Base-by-base conservation (phyloP, 2,329 filamentous ascomycete genomes). In the Xylariomycetidae sp. region DNA sequence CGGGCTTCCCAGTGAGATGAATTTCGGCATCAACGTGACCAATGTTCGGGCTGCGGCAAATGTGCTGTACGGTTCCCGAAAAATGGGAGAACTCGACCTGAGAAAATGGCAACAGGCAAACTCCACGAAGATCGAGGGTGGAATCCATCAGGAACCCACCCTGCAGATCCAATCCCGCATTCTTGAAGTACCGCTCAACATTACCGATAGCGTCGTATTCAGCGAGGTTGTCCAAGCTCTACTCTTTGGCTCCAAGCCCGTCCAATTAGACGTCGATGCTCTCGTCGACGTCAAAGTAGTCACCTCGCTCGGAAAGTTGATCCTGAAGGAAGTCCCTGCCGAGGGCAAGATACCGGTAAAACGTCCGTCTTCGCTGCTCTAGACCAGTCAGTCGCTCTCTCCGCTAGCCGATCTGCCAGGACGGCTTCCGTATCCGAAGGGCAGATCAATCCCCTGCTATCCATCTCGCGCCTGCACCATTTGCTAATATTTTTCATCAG, bases 311-410 rank as follows among this genome's bases (percentile, higher is more conserved):
- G 92, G 92, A 30, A 69, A 81, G 47, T 75, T 96, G 52, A 73
- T 82, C 34, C 67, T 96, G 50, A 86, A 85, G 59, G 79, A 82
- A 46, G 82, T 98, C 51, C 90, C 90, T 29, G 87, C 78, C 58
- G 73, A 88, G 67, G 89, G 92, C 49, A 76, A 81, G 53, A 80
- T 98, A 54, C 85, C 85, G 62, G 77, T 96, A 67, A 93, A 94
- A 76, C 85, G 88, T 95, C 82, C 79, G 89, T 86, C 70, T 62
- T 70, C 49, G 49, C 38, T 69, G 63, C 67, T 72, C 66, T 61
- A 51, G 58, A 63, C 59, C 52, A 54, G 57, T 58, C 55, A 60
- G 58, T 65, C 53, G 40, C 50, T 45, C 52, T 56, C 31, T 42
- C 35, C 29, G 37, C 37, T 48, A 35, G 34, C 40, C 39, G 29